Conservation (phyloP, 2,329 filamentous ascomycete species). For the Talaromyces albobiverticillius region DNA sequence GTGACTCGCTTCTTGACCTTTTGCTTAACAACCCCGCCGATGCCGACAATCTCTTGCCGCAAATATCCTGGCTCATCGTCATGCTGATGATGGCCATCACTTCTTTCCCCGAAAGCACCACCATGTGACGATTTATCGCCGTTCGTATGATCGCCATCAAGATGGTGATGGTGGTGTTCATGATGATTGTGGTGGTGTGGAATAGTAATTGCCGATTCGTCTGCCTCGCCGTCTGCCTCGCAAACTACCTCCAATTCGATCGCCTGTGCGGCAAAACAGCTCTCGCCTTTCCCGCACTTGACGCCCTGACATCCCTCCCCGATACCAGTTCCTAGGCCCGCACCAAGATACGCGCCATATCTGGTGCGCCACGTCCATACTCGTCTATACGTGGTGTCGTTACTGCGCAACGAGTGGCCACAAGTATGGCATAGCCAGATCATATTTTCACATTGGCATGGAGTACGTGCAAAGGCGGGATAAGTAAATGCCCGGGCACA, state of each 20-base stretch:
- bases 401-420: conserved; percentile 63
- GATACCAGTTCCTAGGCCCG: conserved; percentile 78
- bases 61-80: conserved; percentile 66
- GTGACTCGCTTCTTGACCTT: conserved; percentile 79
- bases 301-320: conserved; percentile 87
- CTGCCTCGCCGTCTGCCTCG: conserved; percentile 55
- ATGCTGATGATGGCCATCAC: conserved; percentile 23
- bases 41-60: conserved; percentile 85
- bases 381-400: conserved; percentile 58
- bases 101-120: conserved; percentile 10
- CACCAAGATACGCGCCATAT: conserved; percentile 73
- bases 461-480: conserved; percentile 51
- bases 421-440: conserved; percentile 88
- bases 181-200: conserved; percentile 27
- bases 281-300: conserved; percentile 74
- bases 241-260: conserved; percentile 84
- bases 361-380: conserved; percentile 89
- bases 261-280: conserved; percentile 72
- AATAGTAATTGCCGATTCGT: conserved; percentile 57
- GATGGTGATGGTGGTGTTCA: conserved; percentile 16
- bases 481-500: conserved; percentile 42
- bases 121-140: background rate
- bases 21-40: conserved; percentile 82
- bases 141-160: background rate
- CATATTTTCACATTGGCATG: conserved; percentile 55